Evolutionary conservation across 106 monocot species (phyloP).

Genomic region (Acorus gramineus): DNA sequence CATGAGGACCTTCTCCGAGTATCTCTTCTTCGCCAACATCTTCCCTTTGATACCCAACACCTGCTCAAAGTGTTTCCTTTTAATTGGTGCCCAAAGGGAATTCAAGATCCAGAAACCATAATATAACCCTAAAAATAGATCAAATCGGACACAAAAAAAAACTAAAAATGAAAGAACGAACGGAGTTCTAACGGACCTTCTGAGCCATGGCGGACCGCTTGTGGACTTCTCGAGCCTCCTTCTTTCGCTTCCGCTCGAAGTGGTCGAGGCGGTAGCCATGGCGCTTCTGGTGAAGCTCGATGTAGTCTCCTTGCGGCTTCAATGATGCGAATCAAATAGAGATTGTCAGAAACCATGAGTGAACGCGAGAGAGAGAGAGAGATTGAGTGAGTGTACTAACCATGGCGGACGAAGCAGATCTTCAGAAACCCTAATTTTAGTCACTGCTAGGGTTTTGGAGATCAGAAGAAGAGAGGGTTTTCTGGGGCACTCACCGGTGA

Average conservation of each 20-base stretch:
- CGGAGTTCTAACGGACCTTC: constrained; percentile 30
- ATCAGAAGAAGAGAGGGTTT: too few relatives aligned
- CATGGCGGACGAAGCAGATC: too few relatives aligned
- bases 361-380: too few relatives aligned
- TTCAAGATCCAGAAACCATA: too few relatives aligned
- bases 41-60: constrained; percentile 91
- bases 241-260: constrained; percentile 94
- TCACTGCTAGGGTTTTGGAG: too few relatives aligned
- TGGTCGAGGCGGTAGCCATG: constrained; percentile 88
- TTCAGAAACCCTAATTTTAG: too few relatives aligned
- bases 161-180: neutral
- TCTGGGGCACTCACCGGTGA: too few relatives aligned
- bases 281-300: constrained; percentile 91
- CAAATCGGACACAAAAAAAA: neutral
- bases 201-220: constrained; percentile 59
- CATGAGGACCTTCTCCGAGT: constrained; percentile 91
- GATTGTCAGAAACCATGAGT: too few relatives aligned
- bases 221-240: constrained; percentile 84
- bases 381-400: too few relatives aligned
- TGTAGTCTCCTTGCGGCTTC: constrained; percentile 97
- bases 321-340: neutral
- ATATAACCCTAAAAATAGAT: too few relatives aligned
- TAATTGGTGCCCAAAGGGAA: too few relatives aligned
- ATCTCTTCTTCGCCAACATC: constrained; percentile 92
- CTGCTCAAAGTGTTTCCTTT: constrained; percentile 10